A percentile compares a stretch with the other conserved stretches of the same genome.
Conservation (phyloP, 2,329 filamentous ascomycete genomes). For the Venturia aucupariae region DNA sequence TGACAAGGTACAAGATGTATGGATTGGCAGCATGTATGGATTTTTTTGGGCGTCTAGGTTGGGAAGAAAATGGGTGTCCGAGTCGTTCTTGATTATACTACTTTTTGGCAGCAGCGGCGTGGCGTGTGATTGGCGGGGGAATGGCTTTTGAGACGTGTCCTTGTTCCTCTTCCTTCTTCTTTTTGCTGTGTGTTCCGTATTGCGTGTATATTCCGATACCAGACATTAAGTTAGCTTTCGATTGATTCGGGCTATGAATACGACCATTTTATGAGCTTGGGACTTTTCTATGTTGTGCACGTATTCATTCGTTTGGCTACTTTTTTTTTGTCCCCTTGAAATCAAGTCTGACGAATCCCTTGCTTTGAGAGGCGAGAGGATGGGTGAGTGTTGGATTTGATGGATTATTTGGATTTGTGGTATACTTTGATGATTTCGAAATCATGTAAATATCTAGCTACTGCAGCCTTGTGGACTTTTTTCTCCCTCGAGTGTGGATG, state of each 20-base stretch:
- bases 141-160: not conserved
- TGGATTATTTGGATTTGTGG: too few relatives aligned
- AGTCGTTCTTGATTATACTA: not conserved
- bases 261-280: not conserved
- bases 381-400: too few relatives aligned
- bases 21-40: not conserved
- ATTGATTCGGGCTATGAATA: not conserved
- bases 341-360: too few relatives aligned
- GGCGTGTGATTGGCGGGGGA: not conserved
- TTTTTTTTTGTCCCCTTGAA: too few relatives aligned
- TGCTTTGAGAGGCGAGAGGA: too few relatives aligned
- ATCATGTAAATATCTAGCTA: too few relatives aligned
- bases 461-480: too few relatives aligned
- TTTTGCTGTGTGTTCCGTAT: not conserved
- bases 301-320: too few relatives aligned
- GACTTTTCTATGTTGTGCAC: too few relatives aligned
- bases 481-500: too few relatives aligned
- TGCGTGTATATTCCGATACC: constrained; percentile 8
- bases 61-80: not conserved
- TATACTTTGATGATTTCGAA: too few relatives aligned
- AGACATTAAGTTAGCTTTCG: not conserved
- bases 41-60: not conserved
- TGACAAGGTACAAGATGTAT: not conserved
- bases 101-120: not conserved
- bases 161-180: not conserved